phyloP scores from a whole-genome alignment of 106 monocot species.

The Dendrobium chrysotoxum region DNA sequence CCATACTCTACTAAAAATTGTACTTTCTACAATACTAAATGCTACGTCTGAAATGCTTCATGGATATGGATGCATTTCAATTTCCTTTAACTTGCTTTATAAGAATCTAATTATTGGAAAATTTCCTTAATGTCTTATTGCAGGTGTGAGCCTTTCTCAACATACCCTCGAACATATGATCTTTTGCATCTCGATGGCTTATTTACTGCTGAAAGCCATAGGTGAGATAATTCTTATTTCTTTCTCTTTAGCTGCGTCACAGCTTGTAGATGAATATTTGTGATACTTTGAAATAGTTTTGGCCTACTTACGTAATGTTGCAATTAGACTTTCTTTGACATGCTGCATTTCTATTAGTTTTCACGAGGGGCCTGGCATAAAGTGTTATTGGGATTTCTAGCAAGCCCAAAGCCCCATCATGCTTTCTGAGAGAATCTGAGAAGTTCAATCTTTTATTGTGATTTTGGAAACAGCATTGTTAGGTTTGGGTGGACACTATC shows the following conservation, averaged over 20 bases:
- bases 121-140: background rate
- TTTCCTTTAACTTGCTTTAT: background rate
- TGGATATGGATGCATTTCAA: background rate
- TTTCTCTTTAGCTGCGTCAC: background rate
- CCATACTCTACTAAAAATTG: background rate
- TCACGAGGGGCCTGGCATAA: too few species aligned
- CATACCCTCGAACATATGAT: constrained; percentile 67
- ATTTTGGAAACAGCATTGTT: too few species aligned
- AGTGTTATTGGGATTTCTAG: too few species aligned
- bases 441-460: too few species aligned
- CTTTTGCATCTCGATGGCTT: constrained; percentile 71
- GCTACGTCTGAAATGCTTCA: background rate
- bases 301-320: background rate
- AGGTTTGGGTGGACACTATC: too few species aligned
- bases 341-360: too few species aligned
- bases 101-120: background rate
- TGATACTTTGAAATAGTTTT: background rate
- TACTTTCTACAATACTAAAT: background rate
- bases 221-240: constrained; percentile 20
- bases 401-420: too few species aligned
- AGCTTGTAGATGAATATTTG: background rate
- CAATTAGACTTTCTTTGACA: background rate
- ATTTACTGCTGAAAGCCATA: constrained; percentile 61
- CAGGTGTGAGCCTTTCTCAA: constrained; percentile 73
- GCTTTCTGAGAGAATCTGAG: too few species aligned